Percentiles rank a stretch among this genome's conserved stretches.
These are phyloP conservation scores for Ustilago hordei DNA, from an alignment of 1,284 basidiomycete genomes.

Conservation along the genomic window DNA sequence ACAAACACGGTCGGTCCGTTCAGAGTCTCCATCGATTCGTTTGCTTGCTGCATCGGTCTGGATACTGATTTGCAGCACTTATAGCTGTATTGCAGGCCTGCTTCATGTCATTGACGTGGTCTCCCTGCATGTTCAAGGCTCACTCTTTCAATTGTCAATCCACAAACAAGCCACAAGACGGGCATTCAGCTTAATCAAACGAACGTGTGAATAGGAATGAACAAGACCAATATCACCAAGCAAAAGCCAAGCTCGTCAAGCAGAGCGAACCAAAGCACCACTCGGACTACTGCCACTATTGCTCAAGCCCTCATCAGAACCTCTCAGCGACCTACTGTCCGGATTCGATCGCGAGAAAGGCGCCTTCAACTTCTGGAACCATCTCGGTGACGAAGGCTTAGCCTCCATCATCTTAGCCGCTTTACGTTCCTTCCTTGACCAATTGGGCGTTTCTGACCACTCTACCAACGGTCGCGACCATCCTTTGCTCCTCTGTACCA, in stretches of 20 bases:
- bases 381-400: neutral
- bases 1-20: too few relatives aligned
- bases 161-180: too few relatives aligned
- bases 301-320: neutral
- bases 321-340: neutral
- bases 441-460: slow-evolving; percentile 9
- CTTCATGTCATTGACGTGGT: too few relatives aligned
- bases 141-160: too few relatives aligned
- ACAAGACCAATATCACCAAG: neutral
- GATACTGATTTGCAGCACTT: too few relatives aligned
- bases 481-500: neutral
- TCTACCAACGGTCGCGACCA: neutral
- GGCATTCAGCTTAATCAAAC: too few relatives aligned
- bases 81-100: too few relatives aligned
- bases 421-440: neutral
- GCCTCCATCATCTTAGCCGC: neutral
- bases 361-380: neutral
- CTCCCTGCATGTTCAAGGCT: too few relatives aligned
- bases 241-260: neutral
- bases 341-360: neutral
- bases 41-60: too few relatives aligned
- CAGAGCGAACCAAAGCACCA: neutral
- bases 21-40: too few relatives aligned
- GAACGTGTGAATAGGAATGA: neutral
- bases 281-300: neutral